These are phyloP conservation scores for Arthroderma uncinatum DNA, from an alignment of 2,329 filamentous ascomycete genomes.

Conservation along the genomic window DNA sequence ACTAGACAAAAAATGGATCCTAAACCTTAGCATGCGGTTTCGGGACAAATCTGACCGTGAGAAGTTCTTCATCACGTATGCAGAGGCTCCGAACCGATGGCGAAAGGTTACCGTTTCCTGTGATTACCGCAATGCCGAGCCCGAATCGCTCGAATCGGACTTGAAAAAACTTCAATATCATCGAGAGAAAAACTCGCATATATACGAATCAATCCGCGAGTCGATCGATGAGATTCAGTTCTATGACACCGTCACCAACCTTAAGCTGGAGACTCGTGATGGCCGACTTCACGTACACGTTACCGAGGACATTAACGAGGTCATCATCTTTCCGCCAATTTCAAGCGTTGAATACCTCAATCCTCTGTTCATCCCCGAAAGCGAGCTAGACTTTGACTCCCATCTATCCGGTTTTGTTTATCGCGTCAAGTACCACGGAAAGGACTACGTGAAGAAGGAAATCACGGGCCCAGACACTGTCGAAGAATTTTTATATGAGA, in stretches of 20 bases:
- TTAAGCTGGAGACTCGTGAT: slow-evolving; percentile 82
- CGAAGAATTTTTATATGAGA: slow-evolving; percentile 94
- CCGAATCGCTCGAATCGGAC: slow-evolving; percentile 75
- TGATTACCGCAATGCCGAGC: slow-evolving; percentile 73
- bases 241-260: slow-evolving; percentile 88
- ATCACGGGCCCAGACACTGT: slow-evolving; percentile 92
- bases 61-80: slow-evolving; percentile 96
- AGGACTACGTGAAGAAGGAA: slow-evolving; percentile 85
- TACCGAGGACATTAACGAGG: slow-evolving; percentile 91
- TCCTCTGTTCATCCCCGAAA: slow-evolving; percentile 50
- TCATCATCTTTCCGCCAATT: slow-evolving; percentile 70
- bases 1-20: slow-evolving; percentile 79
- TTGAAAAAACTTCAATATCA: slow-evolving; percentile 68
- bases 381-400: slow-evolving; percentile 69
- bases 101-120: slow-evolving; percentile 83
- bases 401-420: slow-evolving; percentile 97
- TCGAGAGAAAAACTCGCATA: slow-evolving; percentile 80
- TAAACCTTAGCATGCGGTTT: slow-evolving; percentile 98
- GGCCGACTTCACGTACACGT: slow-evolving; percentile 90
- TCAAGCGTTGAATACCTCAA: slow-evolving; percentile 62
- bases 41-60: slow-evolving; percentile 83
- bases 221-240: slow-evolving; percentile 90
- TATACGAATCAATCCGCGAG: slow-evolving; percentile 89
- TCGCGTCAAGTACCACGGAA: slow-evolving; percentile 62
- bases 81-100: slow-evolving; percentile 67